Base-by-base conservation (phyloP, 768 basidiomycete species). In the Mycena rebaudengoi region DNA sequence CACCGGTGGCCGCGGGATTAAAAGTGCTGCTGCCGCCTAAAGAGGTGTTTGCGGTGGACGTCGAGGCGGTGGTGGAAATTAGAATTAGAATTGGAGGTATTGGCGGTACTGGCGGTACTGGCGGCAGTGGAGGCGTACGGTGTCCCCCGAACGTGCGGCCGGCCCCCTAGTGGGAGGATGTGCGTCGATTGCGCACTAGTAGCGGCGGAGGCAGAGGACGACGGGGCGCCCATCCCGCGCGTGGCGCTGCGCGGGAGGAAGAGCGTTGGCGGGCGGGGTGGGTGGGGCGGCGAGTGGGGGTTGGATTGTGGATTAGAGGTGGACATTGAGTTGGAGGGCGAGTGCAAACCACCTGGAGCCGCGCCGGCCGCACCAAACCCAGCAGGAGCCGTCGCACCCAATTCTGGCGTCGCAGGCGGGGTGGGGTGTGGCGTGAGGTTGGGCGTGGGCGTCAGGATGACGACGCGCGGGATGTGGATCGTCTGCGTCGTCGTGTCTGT, bases 351-450 rank as follows among this genome's bases (percentile, higher is more conserved):
- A n/a, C n/a, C n/a, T n/a, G n/a, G n/a, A n/a, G n/a, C n/a, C n/a
- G n/a, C n/a, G n/a, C n/a, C n/a, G n/a, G n/a, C n/a, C n/a, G n/a
- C n/a, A n/a, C n/a, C n/a, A n/a, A n/a, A n/a, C n/a, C n/a, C n/a
- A n/a, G n/a, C n/a, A n/a, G 57, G 51, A 12, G 60, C 51, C 46
- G 68, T 39, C 46, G 49, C 58, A 33, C 58, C 41, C n/a, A 83
- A 68, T 51, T 81, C 71, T 10, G 90, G 91, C 1, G 91, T 91
- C 2, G 87, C 83, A 3, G 92, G 92, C 7, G 92, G 91, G 1
- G 92, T 94, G 1, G 91, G 91, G 73, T 91, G 89, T 1, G 89
- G 89, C 0, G 89, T 89, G 1, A 89, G 90, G 66, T 89, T 89
- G 3, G 91, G 91, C 0, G 91, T 92, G 18, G 91, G 90, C 67